phyloP scores from a whole-genome alignment of 768 basidiomycete genomes.

The Infundibulicybe gibba region DNA sequence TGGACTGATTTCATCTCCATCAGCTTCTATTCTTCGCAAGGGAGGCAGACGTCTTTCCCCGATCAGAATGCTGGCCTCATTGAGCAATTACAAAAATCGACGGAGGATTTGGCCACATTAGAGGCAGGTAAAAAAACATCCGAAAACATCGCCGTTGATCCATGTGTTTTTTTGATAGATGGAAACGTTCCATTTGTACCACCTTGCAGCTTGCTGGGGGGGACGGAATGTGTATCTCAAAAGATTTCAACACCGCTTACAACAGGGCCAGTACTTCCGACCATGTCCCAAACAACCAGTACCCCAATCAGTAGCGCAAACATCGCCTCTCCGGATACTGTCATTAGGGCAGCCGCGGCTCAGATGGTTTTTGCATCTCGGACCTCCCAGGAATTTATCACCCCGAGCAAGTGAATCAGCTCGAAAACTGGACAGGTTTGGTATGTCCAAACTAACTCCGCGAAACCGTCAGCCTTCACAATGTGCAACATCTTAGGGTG shows the following conservation, averaged over 20 bases:
- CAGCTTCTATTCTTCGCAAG: constrained; percentile 87
- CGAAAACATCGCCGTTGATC: not conserved
- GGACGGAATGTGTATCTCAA: constrained; percentile 21
- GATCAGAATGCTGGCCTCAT: constrained; percentile 70
- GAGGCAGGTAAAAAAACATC: constrained; percentile 38
- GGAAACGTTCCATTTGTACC: constrained; percentile 82
- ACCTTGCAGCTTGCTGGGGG: constrained; percentile 72
- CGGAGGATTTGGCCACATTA: constrained; percentile 57
- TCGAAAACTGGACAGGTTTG: constrained; percentile 61
- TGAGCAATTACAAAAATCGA: constrained; percentile 43
- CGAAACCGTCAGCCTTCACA: constrained; percentile 7
- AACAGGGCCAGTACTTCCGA: constrained; percentile 38
- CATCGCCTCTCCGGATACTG: constrained; percentile 20
- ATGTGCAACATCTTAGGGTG: constrained; percentile 30
- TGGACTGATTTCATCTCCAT: constrained; percentile 5
- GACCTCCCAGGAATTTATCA: constrained; percentile 69
- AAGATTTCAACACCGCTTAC: constrained; percentile 37
- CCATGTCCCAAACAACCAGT: constrained; percentile 23
- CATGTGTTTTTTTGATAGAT: constrained; percentile 42
- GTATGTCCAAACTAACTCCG: constrained; percentile 19
- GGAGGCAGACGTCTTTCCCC: constrained; percentile 75
- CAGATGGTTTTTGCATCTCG: constrained; percentile 85
- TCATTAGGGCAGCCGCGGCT: constrained; percentile 72
- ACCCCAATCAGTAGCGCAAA: constrained; percentile 8
- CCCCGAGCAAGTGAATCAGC: constrained; percentile 51